Conservation (phyloP, 208 protist genomes). For the Leishmania guyanensis region DNA sequence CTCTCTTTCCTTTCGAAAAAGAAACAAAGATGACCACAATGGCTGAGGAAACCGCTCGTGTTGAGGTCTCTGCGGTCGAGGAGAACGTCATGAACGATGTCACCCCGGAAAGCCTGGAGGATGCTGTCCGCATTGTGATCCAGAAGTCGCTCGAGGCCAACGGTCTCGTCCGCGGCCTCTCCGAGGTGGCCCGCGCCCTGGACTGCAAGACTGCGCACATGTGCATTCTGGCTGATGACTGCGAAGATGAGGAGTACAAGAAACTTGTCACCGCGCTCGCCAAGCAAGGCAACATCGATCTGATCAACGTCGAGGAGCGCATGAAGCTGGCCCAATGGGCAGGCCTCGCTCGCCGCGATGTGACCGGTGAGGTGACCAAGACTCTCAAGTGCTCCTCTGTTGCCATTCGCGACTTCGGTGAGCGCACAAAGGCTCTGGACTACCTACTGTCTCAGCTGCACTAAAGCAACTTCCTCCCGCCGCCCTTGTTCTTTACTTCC, state of each 20-base stretch:
- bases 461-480: conserved; percentile 22
- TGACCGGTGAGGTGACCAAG: conserved; percentile 73
- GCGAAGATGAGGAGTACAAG: conserved; percentile 93
- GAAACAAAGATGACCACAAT: conserved; percentile 44
- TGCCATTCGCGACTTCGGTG: conserved; percentile 89
- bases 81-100: conserved; percentile 58
- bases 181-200: conserved; percentile 83
- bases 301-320: conserved; percentile 88
- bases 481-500: background rate
- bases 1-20: conserved; percentile 21
- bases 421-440: conserved; percentile 82
- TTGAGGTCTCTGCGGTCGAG: conserved; percentile 67
- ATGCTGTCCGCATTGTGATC: conserved; percentile 89
- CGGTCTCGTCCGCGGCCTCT: conserved; percentile 89
- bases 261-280: conserved; percentile 87
- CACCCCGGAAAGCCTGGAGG: conserved; percentile 75
- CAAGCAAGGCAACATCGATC: conserved; percentile 82
- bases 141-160: conserved; percentile 86
- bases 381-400: conserved; percentile 90
- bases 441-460: conserved; percentile 80
- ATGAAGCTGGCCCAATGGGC: conserved; percentile 87
- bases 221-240: conserved; percentile 91
- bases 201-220: conserved; percentile 86
- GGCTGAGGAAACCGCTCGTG: conserved; percentile 83
- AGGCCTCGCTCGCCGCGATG: conserved; percentile 60